Evolutionary conservation across 768 basidiomycete genomes (phyloP).

Genomic region (Tylopilus sp.): DNA sequence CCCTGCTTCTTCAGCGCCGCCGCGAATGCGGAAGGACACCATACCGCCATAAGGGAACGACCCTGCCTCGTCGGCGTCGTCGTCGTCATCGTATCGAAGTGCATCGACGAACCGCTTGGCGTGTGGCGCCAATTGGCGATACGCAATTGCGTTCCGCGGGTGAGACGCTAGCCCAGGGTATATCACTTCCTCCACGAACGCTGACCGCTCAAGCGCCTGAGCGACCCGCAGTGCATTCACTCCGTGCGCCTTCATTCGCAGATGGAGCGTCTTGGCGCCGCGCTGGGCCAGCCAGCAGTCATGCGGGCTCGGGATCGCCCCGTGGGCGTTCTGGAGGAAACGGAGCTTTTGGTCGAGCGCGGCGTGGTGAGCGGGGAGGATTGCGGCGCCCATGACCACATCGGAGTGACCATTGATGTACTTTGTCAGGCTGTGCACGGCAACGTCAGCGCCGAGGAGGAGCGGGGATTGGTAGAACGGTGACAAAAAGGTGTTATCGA

Average conservation of each 20-base stretch:
- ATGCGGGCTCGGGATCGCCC: conserved; percentile 79
- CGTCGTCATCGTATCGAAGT: conserved; percentile 17
- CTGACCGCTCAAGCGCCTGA: conserved; percentile 47
- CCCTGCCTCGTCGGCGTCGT: too few species aligned
- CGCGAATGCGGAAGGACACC: conserved; percentile 66
- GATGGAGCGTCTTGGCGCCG: conserved; percentile 85
- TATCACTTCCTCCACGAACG: conserved; percentile 72
- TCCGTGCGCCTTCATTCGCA: conserved; percentile 87
- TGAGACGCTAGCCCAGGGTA: conserved; percentile 80
- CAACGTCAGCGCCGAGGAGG: conserved; percentile 79
- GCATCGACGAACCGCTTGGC: conserved; percentile 60
- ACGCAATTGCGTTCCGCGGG: conserved; percentile 63
- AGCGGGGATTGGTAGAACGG: conserved; percentile 90
- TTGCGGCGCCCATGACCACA: conserved; percentile 83
- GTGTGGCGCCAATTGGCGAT: conserved; percentile 59
- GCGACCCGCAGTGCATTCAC: conserved; percentile 78
- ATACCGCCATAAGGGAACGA: conserved; percentile 89
- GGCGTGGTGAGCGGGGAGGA: conserved; percentile 57
- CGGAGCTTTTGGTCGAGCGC: conserved; percentile 54
- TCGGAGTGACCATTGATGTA: conserved; percentile 95
- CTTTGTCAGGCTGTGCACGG: conserved; percentile 82
- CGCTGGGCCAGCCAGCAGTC: conserved; percentile 91
- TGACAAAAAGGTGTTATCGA: conserved; percentile 94
- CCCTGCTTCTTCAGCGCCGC: conserved; percentile 53
- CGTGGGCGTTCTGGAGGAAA: conserved; percentile 89